Evolutionary conservation across 1,139 yeast species (phyloP).

Genomic region (Pneumocystis carinii): DNA sequence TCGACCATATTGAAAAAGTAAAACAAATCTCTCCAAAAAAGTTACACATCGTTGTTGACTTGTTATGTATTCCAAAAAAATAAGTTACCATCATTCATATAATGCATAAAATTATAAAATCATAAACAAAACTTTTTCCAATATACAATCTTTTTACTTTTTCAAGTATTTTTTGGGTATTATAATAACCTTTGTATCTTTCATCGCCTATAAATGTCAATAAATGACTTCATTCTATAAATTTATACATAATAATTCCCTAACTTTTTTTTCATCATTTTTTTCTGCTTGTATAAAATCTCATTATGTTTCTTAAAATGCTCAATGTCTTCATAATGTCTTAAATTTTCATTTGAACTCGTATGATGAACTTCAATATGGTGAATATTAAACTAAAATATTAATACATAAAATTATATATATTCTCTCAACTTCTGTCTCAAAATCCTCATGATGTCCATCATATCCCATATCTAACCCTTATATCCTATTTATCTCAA

Average conservation of each 20-base stretch:
- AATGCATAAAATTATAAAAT: background rate
- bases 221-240: background rate
- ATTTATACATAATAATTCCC: background rate
- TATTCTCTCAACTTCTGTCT: slow-evolving; percentile 34
- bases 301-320: slow-evolving; percentile 12
- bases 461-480: slow-evolving; percentile 41
- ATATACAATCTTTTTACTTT: background rate
- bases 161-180: background rate
- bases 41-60: slow-evolving; percentile 62
- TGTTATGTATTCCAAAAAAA: slow-evolving; percentile 10
- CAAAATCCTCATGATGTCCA: slow-evolving; percentile 95
- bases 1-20: slow-evolving; percentile 38
- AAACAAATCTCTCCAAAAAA: slow-evolving; percentile 81
- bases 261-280: background rate
- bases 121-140: background rate
- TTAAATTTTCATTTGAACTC: slow-evolving; percentile 25
- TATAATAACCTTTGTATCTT: background rate
- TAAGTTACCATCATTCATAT: background rate
- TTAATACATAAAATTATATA: background rate
- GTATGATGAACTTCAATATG: slow-evolving; percentile 85
- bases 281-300: slow-evolving; percentile 5
- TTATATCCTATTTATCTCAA: slow-evolving; percentile 18
- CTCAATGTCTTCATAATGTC: slow-evolving; percentile 16
- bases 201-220: background rate
- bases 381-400: slow-evolving; percentile 31